phyloP scores from a whole-genome alignment of 2,329 filamentous ascomycete genomes.

The Neonectria faginata region DNA sequence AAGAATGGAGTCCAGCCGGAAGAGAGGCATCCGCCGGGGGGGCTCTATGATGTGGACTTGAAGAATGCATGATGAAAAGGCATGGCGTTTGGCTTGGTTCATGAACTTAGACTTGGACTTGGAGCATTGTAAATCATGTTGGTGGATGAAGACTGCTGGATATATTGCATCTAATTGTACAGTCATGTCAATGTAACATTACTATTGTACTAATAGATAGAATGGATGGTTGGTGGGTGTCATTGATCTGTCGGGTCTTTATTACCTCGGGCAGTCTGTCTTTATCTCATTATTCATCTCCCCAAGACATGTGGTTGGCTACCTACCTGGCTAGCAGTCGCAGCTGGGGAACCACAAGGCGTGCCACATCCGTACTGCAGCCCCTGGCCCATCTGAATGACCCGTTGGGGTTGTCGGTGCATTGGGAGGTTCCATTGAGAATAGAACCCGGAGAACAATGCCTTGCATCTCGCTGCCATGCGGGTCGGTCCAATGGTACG shows the following conservation, averaged over 20 bases:
- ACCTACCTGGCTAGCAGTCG: no score
- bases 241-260: no score
- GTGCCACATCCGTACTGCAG: not conserved
- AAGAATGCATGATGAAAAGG: not conserved
- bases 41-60: not conserved
- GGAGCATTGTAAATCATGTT: constrained; percentile 7
- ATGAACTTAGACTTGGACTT: not conserved
- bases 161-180: not conserved
- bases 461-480: not conserved
- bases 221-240: not conserved
- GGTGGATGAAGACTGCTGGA: not conserved
- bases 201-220: not conserved
- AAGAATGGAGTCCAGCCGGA: not conserved
- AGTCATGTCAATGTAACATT: not conserved
- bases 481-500: not conserved
- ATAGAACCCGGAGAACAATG: not conserved
- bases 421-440: no score
- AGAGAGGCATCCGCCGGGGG: not conserved
- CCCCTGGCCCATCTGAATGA: not conserved
- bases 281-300: no score
- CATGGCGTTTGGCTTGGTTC: constrained; percentile 5
- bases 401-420: no score
- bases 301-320: not conserved
- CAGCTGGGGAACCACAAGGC: not conserved
- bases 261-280: no score